Percentiles rank a stretch among this genome's conserved stretches.
Conservation (phyloP, 2,329 filamentous ascomycete genomes). For the Sporothrix globosa region DNA sequence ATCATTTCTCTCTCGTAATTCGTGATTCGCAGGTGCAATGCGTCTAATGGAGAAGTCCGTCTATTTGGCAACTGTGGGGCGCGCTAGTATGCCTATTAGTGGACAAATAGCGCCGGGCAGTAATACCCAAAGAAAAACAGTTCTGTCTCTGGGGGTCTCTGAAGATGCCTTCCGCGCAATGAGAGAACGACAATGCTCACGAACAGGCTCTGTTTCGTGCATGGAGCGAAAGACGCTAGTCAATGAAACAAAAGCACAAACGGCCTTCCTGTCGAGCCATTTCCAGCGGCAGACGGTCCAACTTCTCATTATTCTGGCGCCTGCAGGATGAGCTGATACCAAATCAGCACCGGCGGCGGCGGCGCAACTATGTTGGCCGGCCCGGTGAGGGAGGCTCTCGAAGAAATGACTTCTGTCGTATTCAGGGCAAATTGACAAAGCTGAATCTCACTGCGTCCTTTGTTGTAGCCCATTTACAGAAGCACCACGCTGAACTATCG, state of each 20-base stretch:
- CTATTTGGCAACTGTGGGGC: too few species aligned
- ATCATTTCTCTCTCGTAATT: neutral
- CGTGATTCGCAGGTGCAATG: neutral
- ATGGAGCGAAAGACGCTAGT: neutral
- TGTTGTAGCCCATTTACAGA: too few species aligned
- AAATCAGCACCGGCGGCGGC: slow-evolving; percentile 9
- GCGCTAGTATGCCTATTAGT: neutral
- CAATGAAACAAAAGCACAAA: slow-evolving; percentile 14
- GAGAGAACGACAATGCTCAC: neutral
- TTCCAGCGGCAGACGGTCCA: neutral
- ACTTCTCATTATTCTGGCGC: neutral
- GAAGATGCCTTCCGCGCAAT: neutral
- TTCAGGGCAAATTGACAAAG: neutral
- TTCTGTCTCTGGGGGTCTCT: neutral
- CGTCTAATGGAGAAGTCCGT: neutral
- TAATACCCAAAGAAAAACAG: too few species aligned
- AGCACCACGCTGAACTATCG: neutral
- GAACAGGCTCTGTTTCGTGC: neutral
- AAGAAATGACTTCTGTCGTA: neutral
- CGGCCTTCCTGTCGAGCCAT: neutral
- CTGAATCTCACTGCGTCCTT: neutral
- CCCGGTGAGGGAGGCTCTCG: neutral
- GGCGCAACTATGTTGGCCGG: slow-evolving; percentile 15
- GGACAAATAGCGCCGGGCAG: slow-evolving; percentile 10
- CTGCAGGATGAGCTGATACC: slow-evolving; percentile 1